Conservation (phyloP, 768 basidiomycete genomes). For the Gloeopeniophorella convolvens region DNA sequence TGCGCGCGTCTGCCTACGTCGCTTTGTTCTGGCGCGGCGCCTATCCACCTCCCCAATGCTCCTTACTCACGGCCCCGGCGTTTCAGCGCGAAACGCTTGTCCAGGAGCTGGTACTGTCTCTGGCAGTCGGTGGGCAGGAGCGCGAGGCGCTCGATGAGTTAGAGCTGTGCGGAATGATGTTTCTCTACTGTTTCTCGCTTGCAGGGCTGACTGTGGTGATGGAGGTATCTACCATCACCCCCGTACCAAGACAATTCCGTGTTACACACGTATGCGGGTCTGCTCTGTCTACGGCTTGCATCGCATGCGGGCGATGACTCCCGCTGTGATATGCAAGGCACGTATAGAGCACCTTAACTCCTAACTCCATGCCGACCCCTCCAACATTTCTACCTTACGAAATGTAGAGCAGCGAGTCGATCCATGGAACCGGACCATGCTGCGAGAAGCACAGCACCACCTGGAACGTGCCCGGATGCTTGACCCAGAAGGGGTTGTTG, state of each 20-base stretch:
- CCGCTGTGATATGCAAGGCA: conserved; percentile 6
- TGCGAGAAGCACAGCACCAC: conserved; percentile 56
- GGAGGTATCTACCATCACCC: conserved; percentile 78
- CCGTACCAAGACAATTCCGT: conserved; percentile 80
- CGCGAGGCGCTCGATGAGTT: conserved; percentile 77
- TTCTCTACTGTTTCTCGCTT: conserved; percentile 3
- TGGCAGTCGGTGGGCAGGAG: conserved; percentile 52
- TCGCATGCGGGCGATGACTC: conserved; percentile 29
- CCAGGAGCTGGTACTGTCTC: conserved; percentile 63
- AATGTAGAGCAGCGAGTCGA: background rate
- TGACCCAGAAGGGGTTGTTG: conserved; percentile 51
- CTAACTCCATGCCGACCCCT: background rate
- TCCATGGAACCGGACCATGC: conserved; percentile 28
- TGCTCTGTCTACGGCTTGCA: conserved; percentile 60
- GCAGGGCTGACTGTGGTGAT: background rate
- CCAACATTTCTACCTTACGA: background rate
- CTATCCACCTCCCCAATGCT: background rate
- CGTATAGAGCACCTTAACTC: conserved; percentile 1
- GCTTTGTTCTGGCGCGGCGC: conserved; percentile 5
- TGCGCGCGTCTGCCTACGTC: conserved; percentile 29
- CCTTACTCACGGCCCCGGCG: background rate
- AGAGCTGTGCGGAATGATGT: conserved; percentile 55
- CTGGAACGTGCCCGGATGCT: conserved; percentile 56
- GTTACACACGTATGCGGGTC: conserved; percentile 78
- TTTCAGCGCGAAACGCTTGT: conserved; percentile 66